A percentile compares a stretch with the other conserved stretches of the same genome.
Evolutionary conservation across 2,329 filamentous ascomycete species (phyloP).

Genomic region (Aspergillus nomiae): DNA sequence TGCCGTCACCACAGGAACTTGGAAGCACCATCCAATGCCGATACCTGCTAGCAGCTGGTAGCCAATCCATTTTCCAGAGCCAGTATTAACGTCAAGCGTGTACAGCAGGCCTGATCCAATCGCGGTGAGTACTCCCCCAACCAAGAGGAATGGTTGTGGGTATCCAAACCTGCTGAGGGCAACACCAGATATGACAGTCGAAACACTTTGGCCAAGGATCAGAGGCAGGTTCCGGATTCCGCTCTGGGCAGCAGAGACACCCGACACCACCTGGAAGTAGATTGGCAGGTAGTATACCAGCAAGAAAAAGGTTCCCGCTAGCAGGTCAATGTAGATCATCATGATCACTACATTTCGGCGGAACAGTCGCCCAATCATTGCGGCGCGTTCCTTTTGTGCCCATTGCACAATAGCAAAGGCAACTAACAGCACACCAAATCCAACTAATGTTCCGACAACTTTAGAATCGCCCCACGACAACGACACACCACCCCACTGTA

Average conservation of each 20-base stretch:
- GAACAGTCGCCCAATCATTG: not conserved
- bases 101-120: slow-evolving; percentile 37
- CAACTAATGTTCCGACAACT: slow-evolving; percentile 29
- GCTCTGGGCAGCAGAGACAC: slow-evolving; percentile 27
- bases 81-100: slow-evolving; percentile 32
- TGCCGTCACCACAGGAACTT: slow-evolving; percentile 27
- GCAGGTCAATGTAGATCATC: not conserved
- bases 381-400: not conserved
- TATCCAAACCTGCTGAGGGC: slow-evolving; percentile 28
- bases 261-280: slow-evolving; percentile 46
- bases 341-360: not conserved
- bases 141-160: slow-evolving; percentile 28
- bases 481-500: slow-evolving; percentile 46
- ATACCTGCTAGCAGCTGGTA: slow-evolving; percentile 31
- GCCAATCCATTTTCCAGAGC: slow-evolving; percentile 37
- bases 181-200: slow-evolving; percentile 28
- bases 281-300: slow-evolving; percentile 51
- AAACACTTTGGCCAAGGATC: slow-evolving; percentile 36
- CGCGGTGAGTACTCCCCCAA: slow-evolving; percentile 26
- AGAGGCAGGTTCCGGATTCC: slow-evolving; percentile 48
- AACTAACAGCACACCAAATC: slow-evolving; percentile 41
- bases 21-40: slow-evolving; percentile 23
- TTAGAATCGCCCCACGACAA: slow-evolving; percentile 34
- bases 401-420: slow-evolving; percentile 16
- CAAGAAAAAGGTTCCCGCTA: slow-evolving; percentile 32